A percentile compares a stretch with the other conserved stretches of the same genome.
Conservation (phyloP, 2,329 filamentous ascomycete genomes). For the Pseudophaeomoniella oleicola region DNA sequence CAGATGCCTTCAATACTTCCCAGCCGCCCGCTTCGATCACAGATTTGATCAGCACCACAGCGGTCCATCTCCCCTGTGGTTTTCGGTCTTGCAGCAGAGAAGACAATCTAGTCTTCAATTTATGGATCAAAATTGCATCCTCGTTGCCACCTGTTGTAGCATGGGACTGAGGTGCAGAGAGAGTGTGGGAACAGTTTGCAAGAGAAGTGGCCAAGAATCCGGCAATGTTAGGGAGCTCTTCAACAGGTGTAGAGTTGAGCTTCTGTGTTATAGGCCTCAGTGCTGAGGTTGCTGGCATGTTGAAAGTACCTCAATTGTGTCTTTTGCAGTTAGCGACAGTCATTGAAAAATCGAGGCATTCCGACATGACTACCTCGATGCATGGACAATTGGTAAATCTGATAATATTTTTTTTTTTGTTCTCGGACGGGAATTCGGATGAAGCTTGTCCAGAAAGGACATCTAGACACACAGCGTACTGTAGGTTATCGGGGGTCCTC, state of each 20-base stretch:
- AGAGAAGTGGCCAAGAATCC: conserved; percentile 49
- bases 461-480: no score
- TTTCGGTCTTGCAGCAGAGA: conserved; percentile 65
- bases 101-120: conserved; percentile 63
- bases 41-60: conserved; percentile 65
- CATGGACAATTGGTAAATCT: no score
- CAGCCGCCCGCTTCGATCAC: conserved; percentile 70
- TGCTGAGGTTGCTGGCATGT: conserved; percentile 7
- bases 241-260: conserved; percentile 55
- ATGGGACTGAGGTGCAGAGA: conserved; percentile 47
- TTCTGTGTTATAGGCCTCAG: conserved; percentile 29
- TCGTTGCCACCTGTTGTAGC: conserved; percentile 47
- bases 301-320: no score
- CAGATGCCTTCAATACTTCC: conserved; percentile 60
- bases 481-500: no score
- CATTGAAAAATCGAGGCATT: no score
- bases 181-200: conserved; percentile 38
- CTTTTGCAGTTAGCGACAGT: no score
- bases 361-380: no score
- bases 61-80: conserved; percentile 61
- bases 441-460: no score
- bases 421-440: neutral
- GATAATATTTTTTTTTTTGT: neutral
- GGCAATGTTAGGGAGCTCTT: conserved; percentile 59
- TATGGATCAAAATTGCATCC: conserved; percentile 62